Conservation (phyloP, 148 eudicot genomes). For the Suaeda aralocaspica region DNA sequence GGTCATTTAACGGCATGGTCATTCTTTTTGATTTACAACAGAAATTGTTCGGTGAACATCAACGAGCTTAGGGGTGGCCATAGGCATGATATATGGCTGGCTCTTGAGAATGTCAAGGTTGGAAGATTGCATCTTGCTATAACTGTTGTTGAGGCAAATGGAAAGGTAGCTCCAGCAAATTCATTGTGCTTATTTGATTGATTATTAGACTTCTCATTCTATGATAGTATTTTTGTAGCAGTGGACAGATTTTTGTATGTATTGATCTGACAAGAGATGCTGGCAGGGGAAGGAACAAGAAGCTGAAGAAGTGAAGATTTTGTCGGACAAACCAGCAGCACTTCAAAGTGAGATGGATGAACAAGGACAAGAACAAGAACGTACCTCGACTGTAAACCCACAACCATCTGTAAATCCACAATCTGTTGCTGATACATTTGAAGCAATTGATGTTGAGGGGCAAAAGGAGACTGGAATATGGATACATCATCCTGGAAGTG, state of each 20-base stretch:
- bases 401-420: slow-evolving; percentile 8
- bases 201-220: not conserved
- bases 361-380: slow-evolving; percentile 23
- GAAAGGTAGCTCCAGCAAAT: slow-evolving; percentile 44
- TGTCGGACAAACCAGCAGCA: slow-evolving; percentile 24
- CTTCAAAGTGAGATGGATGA: slow-evolving; percentile 25
- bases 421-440: slow-evolving; percentile 47
- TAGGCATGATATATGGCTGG: slow-evolving; percentile 88
- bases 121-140: slow-evolving; percentile 87
- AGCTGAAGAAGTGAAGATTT: slow-evolving; percentile 23
- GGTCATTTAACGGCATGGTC: not conserved
- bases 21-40: slow-evolving; percentile 28
- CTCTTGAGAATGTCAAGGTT: slow-evolving; percentile 60
- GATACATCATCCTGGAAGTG: slow-evolving; percentile 83
- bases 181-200: not conserved
- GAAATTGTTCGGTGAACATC: slow-evolving; percentile 69
- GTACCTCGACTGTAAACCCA: slow-evolving; percentile 14
- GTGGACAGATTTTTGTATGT: not conserved
- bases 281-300: slow-evolving; percentile 41
- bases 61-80: slow-evolving; percentile 64
- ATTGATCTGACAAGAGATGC: slow-evolving; percentile 4
- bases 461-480: slow-evolving; percentile 73
- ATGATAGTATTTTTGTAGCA: not conserved
- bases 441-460: slow-evolving; percentile 66
- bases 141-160: slow-evolving; percentile 49